phyloP scores from a whole-genome alignment of 768 basidiomycete species.

The Calocera viscosa region DNA sequence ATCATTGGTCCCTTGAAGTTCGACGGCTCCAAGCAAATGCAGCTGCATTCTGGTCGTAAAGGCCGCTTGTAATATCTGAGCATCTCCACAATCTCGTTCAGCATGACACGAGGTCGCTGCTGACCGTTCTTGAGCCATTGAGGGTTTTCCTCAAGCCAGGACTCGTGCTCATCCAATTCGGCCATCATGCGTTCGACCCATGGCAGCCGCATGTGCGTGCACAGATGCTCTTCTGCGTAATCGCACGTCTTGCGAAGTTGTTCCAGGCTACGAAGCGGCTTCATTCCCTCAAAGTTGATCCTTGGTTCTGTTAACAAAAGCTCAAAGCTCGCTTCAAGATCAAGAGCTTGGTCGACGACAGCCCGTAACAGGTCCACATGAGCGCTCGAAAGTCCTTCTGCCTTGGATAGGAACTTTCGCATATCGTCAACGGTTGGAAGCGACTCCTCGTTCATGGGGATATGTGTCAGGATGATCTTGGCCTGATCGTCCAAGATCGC shows the following conservation, averaged over 20 bases:
- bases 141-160: constrained; percentile 20
- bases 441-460: not conserved
- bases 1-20: not conserved
- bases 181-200: constrained; percentile 21
- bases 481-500: constrained; percentile 72
- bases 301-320: constrained; percentile 13
- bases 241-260: constrained; percentile 14
- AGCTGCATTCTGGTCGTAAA: not conserved
- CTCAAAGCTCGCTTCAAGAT: constrained; percentile 18
- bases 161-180: constrained; percentile 23
- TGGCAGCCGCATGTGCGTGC: constrained; percentile 20
- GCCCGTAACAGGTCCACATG: not conserved
- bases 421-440: not conserved
- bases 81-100: constrained; percentile 1
- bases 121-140: constrained; percentile 18
- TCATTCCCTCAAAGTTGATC: constrained; percentile 17
- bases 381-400: not conserved
- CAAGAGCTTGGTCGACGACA: not conserved
- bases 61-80: not conserved
- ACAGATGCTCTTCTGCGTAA: constrained; percentile 17
- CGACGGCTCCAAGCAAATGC: not conserved
- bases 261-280: constrained; percentile 15
- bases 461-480: constrained; percentile 42
- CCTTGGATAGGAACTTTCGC: not conserved
- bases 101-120: not conserved